A percentile compares a stretch with the other conserved stretches of the same genome.
phyloP scores from a whole-genome alignment of 208 protist genomes.

The Leishmania major region DNA sequence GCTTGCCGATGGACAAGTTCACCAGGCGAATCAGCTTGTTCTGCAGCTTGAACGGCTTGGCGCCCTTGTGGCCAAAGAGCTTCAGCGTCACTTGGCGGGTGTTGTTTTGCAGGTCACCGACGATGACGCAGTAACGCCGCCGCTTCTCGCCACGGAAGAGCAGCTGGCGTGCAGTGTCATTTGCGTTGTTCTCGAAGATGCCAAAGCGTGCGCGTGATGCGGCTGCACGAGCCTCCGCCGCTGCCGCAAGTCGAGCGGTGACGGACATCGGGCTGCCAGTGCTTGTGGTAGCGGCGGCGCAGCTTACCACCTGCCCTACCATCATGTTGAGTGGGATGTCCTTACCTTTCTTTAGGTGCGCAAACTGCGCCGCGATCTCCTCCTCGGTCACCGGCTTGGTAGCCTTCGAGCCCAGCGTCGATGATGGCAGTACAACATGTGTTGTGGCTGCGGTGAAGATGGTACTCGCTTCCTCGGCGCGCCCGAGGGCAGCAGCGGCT shows the following conservation, averaged over 20 bases:
- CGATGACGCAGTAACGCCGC: conserved; percentile 83
- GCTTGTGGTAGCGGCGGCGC: conserved; percentile 29
- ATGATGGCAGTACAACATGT: conserved; percentile 51
- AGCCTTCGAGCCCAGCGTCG: conserved; percentile 23
- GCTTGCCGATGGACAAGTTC: conserved; percentile 80
- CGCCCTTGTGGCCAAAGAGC: conserved; percentile 78
- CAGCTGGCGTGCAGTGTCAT: conserved; percentile 74
- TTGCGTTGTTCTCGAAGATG: conserved; percentile 32
- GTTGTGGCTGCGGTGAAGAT: conserved; percentile 52
- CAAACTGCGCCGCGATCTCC: conserved; percentile 29
- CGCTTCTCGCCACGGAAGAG: conserved; percentile 86
- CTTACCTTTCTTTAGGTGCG: conserved; percentile 27
- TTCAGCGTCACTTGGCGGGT: conserved; percentile 67
- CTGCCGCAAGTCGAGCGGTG: conserved; percentile 23
- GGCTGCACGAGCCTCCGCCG: conserved; percentile 24
- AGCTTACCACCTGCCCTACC: background rate
- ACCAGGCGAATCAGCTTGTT: conserved; percentile 85
- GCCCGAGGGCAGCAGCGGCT: conserved; percentile 10
- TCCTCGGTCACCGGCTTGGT: conserved; percentile 27
- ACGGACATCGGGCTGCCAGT: conserved; percentile 18
- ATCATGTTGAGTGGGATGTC: conserved; percentile 23
- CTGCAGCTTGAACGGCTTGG: conserved; percentile 86
- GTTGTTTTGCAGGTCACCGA: conserved; percentile 72
- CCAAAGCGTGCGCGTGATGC: conserved; percentile 38
- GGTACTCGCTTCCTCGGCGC: conserved; percentile 45